phyloP scores from a whole-genome alignment of 1,284 basidiomycete genomes.

The Trametes versicolor region DNA sequence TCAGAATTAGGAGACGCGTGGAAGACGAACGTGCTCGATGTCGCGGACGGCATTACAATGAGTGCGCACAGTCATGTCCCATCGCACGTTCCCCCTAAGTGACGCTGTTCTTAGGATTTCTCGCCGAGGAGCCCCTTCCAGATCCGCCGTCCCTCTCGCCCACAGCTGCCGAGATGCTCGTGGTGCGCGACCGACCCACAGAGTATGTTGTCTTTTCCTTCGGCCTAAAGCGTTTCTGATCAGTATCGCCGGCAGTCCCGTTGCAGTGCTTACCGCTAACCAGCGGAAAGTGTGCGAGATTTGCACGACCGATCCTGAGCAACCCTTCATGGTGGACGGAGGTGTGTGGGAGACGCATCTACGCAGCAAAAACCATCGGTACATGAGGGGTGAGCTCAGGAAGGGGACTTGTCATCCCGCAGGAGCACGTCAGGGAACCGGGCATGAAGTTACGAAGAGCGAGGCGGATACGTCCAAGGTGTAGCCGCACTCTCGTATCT shows the following conservation, averaged over 20 bases:
- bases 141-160: slow-evolving; percentile 68
- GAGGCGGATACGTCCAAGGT: neutral
- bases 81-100: neutral
- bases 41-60: slow-evolving; percentile 60
- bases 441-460: neutral
- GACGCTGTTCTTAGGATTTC: slow-evolving; percentile 61
- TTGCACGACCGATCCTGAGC: slow-evolving; percentile 71
- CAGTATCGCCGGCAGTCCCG: slow-evolving; percentile 55
- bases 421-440: neutral
- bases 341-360: slow-evolving; percentile 73
- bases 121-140: slow-evolving; percentile 61
- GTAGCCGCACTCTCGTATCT: too few species aligned
- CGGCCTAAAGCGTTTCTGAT: slow-evolving; percentile 20
- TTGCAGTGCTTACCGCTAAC: slow-evolving; percentile 63
- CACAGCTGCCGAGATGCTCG: slow-evolving; percentile 61
- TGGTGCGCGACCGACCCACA: slow-evolving; percentile 52
- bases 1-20: slow-evolving; percentile 70
- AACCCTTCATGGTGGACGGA: slow-evolving; percentile 81
- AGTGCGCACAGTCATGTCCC: slow-evolving; percentile 28
- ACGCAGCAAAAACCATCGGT: slow-evolving; percentile 66
- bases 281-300: slow-evolving; percentile 70
- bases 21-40: slow-evolving; percentile 59
- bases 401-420: neutral
- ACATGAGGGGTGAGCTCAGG: slow-evolving; percentile 21
- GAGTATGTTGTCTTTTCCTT: slow-evolving; percentile 51